Percentiles rank a stretch among this genome's conserved stretches.
Evolutionary conservation across 257 asterid genomes (phyloP).

Genomic region (Salvia miltiorrhiza): DNA sequence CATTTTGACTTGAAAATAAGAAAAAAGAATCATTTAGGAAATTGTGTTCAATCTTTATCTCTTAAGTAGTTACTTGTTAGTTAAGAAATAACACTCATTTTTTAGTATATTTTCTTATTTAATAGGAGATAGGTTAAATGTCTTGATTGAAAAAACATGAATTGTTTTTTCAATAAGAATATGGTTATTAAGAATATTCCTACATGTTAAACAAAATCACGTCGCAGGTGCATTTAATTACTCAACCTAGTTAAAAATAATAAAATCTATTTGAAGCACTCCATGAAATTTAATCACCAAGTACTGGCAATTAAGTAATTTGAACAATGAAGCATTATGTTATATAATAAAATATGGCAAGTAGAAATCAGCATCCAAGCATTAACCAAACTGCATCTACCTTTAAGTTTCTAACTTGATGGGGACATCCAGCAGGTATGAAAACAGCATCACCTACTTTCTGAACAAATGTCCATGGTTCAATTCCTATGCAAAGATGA

Average conservation of each 20-base stretch:
- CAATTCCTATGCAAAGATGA: conserved; percentile 52
- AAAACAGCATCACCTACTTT: conserved; percentile 82
- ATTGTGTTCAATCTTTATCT: too few relatives aligned
- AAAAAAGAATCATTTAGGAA: too few relatives aligned
- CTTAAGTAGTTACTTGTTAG: too few relatives aligned
- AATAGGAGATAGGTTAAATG: too few relatives aligned
- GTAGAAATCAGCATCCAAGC: not conserved
- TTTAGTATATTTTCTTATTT: too few relatives aligned
- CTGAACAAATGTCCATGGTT: conserved; percentile 91
- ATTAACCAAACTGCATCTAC: conserved; percentile 24
- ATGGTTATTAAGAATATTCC: too few relatives aligned
- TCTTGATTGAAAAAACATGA: too few relatives aligned
- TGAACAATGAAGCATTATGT: not conserved
- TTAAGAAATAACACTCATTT: too few relatives aligned
- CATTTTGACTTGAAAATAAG: too few relatives aligned
- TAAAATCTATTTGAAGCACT: not conserved
- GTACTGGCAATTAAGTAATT: not conserved
- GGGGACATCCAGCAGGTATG: conserved; percentile 95
- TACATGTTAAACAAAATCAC: too few relatives aligned
- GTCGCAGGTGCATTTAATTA: not conserved
- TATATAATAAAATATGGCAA: not conserved
- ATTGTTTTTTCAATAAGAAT: too few relatives aligned
- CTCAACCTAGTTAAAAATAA: too few relatives aligned
- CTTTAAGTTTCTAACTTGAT: conserved; percentile 91
- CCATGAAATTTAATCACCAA: not conserved